Evolutionary conservation across 2,329 filamentous ascomycete species (phyloP), one percentile per base, ranked within the genome.

Genomic region (Botrytis medusae): DNA sequence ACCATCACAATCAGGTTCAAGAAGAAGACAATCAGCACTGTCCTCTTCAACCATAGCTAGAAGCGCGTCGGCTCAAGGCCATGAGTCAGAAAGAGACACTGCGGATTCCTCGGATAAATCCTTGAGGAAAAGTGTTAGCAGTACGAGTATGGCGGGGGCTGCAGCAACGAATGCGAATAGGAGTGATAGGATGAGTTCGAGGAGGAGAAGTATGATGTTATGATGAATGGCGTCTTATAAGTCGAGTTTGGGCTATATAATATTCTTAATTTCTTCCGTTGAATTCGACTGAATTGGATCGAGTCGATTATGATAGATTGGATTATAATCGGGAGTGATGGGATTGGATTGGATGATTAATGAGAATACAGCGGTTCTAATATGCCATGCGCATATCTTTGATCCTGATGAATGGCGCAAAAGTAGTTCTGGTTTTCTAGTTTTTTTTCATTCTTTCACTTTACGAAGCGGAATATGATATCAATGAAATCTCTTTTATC

Each of bases 141-240:
- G 72, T 10, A 59, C 69, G 40, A 70, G 69, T 9, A 68, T 77
- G 46, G 71, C 73, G 32, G 77, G 76, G 10, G 22, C 74, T n/a
- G 75, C 72, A 14, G 74, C 77, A 7, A 2, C 51, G 5, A 57
- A 18, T 32, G 14, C n/a, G n/a, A 57, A 57, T n/a, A 78, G 79
- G 70, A 75, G 74, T 64, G 79, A 80, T 34, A 77, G 80, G 46
- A 76, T 80, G 22, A 75, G 77, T 22, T 77, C 76, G 63, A 76
- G 80, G 61, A 79, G 80, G 69, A 77, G 79, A 74, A 82, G 80
- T 69, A 82, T 81, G 80, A 81, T 82, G 80, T 75, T 81, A 80
- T 81, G 78, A 81, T 81, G 78, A 81, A 76, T 73, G 75, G 74
- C 29, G 40, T 74, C 64, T 71, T 60, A 72, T 62, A 59, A 75